Conservation (phyloP, 2,329 filamentous ascomycete genomes). For the Cladosporium austrohemisphaericum region DNA sequence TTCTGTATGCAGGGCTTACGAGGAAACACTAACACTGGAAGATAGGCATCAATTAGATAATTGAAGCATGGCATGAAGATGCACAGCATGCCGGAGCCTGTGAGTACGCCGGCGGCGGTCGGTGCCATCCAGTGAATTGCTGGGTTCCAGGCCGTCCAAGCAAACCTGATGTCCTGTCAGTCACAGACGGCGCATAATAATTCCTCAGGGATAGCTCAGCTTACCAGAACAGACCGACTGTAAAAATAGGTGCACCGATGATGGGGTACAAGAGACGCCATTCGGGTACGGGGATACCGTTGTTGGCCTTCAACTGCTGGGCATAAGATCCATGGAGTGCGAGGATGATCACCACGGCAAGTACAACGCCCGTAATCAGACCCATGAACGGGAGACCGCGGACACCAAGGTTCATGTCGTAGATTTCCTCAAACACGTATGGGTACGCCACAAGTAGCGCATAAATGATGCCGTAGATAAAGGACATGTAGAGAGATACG, state of each 20-base stretch:
- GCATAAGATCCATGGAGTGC: constrained; percentile 1
- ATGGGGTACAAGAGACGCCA: constrained; percentile 22
- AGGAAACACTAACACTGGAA: constrained; percentile 34
- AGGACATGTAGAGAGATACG: constrained; percentile 63
- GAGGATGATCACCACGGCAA: constrained; percentile 41
- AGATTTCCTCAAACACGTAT: constrained; percentile 58
- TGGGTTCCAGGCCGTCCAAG: constrained; percentile 22
- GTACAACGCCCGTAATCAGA: constrained; percentile 60
- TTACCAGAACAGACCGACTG: constrained; percentile 36
- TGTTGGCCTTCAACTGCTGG: constrained; percentile 10
- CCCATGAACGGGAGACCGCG: constrained; percentile 64
- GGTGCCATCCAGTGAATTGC: constrained; percentile 23
- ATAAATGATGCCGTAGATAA: constrained; percentile 47
- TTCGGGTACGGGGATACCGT: constrained; percentile 22
- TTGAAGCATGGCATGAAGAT: constrained; percentile 29
- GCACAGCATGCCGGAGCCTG: constrained; percentile 23
- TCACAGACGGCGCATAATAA: not conserved
- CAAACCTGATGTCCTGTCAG: constrained; percentile 5
- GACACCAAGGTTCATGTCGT: constrained; percentile 56
- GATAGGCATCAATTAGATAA: constrained; percentile 39
- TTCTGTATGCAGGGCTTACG: not conserved
- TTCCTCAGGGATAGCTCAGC: not conserved
- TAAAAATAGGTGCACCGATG: constrained; percentile 31
- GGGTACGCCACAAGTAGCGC: constrained; percentile 45
- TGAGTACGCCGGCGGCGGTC: constrained; percentile 20